phyloP scores from a whole-genome alignment of 805 yeast species.

The Teunomyces kruisii region DNA sequence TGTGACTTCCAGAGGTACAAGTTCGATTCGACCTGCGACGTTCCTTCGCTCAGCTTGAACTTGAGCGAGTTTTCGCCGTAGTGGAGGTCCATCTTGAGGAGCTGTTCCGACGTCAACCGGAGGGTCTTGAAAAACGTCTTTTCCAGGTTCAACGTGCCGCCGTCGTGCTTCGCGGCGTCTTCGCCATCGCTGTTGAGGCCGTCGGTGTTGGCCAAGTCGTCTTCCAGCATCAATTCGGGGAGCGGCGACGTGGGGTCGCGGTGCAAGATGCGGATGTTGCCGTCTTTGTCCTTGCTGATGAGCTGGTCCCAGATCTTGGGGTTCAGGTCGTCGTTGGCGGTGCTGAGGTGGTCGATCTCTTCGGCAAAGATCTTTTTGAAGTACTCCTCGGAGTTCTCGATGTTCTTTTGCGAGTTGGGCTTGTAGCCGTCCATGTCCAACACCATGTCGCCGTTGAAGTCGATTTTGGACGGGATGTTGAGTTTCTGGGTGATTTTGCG shows the following conservation, averaged over 20 bases:
- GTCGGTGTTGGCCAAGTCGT: constrained; percentile 6
- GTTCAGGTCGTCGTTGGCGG: constrained; percentile 10
- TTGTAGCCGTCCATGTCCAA: constrained; percentile 96
- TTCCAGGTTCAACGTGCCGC: constrained; percentile 8
- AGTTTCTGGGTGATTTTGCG: constrained; percentile 63
- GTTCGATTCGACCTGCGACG: constrained; percentile 70
- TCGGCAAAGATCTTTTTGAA: constrained; percentile 72
- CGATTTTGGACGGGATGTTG: constrained; percentile 85
- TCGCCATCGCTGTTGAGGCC: constrained; percentile 11
- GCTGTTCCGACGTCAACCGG: constrained; percentile 87
- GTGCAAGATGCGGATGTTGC: constrained; percentile 58
- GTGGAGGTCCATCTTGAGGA: constrained; percentile 67
- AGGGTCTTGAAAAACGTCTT: constrained; percentile 76
- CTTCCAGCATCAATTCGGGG: constrained; percentile 6
- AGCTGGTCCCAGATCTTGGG: constrained; percentile 37
- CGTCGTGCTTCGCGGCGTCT: neutral
- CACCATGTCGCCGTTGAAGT: constrained; percentile 84
- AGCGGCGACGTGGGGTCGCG: constrained; percentile 8
- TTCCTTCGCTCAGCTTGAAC: constrained; percentile 81
- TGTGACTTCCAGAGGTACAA: constrained; percentile 80
- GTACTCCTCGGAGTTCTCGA: constrained; percentile 72
- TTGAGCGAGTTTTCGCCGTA: constrained; percentile 77
- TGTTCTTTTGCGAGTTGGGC: constrained; percentile 70
- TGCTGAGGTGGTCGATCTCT: constrained; percentile 49
- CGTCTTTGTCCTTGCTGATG: constrained; percentile 57